phyloP scores from a whole-genome alignment of 2,329 filamentous ascomycete species.

The Talaromyces sp. region DNA sequence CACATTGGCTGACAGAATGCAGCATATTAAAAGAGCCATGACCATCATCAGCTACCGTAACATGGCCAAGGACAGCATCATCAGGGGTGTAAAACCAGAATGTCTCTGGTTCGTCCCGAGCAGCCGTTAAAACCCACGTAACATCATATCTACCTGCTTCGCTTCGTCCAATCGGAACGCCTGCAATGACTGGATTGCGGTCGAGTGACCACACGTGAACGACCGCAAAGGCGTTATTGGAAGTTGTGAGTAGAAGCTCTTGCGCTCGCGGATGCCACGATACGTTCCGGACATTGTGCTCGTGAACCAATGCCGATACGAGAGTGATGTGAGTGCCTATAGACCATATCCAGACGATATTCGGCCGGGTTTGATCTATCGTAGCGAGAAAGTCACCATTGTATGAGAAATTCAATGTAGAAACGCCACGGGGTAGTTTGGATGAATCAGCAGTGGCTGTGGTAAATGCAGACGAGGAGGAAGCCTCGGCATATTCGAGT shows the following conservation, averaged over 20 bases:
- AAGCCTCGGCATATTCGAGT: slow-evolving; percentile 31
- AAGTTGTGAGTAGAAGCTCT: slow-evolving; percentile 34
- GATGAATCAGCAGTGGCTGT: slow-evolving; percentile 20
- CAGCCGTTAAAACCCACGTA: slow-evolving; percentile 22
- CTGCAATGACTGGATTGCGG: slow-evolving; percentile 23
- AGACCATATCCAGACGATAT: slow-evolving; percentile 43
- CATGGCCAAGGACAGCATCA: slow-evolving; percentile 28
- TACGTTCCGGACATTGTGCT: slow-evolving; percentile 35
- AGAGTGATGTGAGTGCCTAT: slow-evolving; percentile 23
- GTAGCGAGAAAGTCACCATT: slow-evolving; percentile 33
- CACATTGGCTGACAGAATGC: slow-evolving; percentile 21
- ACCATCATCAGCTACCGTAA: slow-evolving; percentile 19
- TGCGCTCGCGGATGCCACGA: slow-evolving; percentile 33
- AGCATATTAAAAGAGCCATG: slow-evolving; percentile 22
- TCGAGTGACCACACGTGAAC: slow-evolving; percentile 30
- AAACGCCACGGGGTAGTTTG: slow-evolving; percentile 29
- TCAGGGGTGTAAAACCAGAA: slow-evolving; percentile 33
- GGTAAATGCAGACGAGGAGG: slow-evolving; percentile 30
- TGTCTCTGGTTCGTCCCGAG: slow-evolving; percentile 16
- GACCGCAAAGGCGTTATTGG: slow-evolving; percentile 25
- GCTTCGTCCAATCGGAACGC: slow-evolving; percentile 24
- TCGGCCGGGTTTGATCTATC: slow-evolving; percentile 34
- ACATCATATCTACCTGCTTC: slow-evolving; percentile 32
- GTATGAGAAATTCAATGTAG: slow-evolving; percentile 35
- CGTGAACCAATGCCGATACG: slow-evolving; percentile 36